Evolutionary conservation across 495 filamentous ascomycete genomes (phyloP), one percentile per base, ranked within the genome.

Genomic region (Penicillium bovifimosum): DNA sequence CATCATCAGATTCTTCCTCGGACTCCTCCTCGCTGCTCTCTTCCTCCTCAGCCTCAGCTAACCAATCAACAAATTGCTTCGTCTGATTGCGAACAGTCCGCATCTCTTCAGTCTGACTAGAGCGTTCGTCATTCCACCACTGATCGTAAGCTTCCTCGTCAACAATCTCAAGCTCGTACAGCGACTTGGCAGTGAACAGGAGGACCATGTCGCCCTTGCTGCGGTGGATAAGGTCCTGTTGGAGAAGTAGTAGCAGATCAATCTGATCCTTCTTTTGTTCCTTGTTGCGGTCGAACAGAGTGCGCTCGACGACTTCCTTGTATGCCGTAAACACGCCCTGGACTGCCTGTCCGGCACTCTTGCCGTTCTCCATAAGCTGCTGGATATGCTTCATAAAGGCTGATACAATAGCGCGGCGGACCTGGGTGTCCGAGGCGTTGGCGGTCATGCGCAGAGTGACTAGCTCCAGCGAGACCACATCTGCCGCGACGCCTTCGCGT

Each of bases 391-490:
- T 87, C 64, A 88, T 86, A 63, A 97, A 91, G 0, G 90, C 88
- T 17, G 84, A 81, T 6, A 86, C 88, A 26, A 96, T 82, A 4
- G 93, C 89, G 4, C 86, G 86, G 20, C 92, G 88, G 53, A 96
- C 87, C 66, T 91, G 84, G 59, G 85, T 77, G 56, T 95, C 91
- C 2, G 86, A 88, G 6, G 93, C 95, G 63, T 99, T 90, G 54
- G 85, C 86, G 18, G 83, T 86, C 71, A 99, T 87, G 6, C 91
- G 83, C 32, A 96, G 78, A 58, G 87, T 86, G 71, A 86, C 93
- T 36, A 99, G 84, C 65, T 99, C 93, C 9, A 97, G 76, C 58
- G 88, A 86, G 8, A 93, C 90, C 9, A 86, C 86, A 62, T 93
- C 88, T n/a, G 89, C 82, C 35, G 88, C 81, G 44, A 86, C 84